Percentiles rank a stretch among this genome's conserved stretches.
Evolutionary conservation across 495 filamentous ascomycete species (phyloP).

Genomic region (Hypoxylon intermedium): DNA sequence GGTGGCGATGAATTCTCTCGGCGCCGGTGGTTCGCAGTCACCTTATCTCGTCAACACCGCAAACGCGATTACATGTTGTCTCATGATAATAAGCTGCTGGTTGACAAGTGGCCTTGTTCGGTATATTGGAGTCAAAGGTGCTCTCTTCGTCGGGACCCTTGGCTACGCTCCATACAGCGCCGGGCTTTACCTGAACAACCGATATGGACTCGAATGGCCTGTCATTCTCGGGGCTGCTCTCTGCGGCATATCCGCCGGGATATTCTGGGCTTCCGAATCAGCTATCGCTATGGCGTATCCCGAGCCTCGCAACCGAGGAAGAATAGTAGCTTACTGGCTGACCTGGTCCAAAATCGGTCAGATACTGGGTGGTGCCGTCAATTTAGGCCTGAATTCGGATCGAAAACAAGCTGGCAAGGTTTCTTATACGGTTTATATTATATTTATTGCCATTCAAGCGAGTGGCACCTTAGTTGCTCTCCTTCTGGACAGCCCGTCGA

Average conservation of each 20-base stretch:
- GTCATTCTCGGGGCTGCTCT: conserved; percentile 68
- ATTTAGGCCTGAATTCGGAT: conserved; percentile 65
- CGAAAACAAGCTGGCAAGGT: conserved; percentile 63
- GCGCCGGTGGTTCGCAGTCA: conserved; percentile 67
- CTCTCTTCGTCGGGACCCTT: conserved; percentile 68
- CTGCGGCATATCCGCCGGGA: conserved; percentile 68
- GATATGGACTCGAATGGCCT: conserved; percentile 68
- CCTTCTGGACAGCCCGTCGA: conserved; percentile 58
- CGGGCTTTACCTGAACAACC: conserved; percentile 71
- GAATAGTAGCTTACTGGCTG: conserved; percentile 68
- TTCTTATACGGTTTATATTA: conserved; percentile 64
- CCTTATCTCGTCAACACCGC: conserved; percentile 73
- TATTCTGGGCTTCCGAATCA: conserved; percentile 73
- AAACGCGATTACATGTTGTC: conserved; percentile 71
- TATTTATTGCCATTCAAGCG: conserved; percentile 69
- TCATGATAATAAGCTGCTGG: conserved; percentile 69
- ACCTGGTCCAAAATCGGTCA: conserved; percentile 67
- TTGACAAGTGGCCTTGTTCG: conserved; percentile 61
- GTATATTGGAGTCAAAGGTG: conserved; percentile 69
- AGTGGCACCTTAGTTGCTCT: conserved; percentile 62
- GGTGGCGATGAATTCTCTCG: conserved; percentile 73
- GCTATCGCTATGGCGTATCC: conserved; percentile 71
- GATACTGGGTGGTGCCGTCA: conserved; percentile 69
- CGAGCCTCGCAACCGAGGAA: conserved; percentile 66
- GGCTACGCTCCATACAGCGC: conserved; percentile 72